Evolutionary conservation across 2,329 filamentous ascomycete species (phyloP).

Genomic region (Metarhizium sp.): DNA sequence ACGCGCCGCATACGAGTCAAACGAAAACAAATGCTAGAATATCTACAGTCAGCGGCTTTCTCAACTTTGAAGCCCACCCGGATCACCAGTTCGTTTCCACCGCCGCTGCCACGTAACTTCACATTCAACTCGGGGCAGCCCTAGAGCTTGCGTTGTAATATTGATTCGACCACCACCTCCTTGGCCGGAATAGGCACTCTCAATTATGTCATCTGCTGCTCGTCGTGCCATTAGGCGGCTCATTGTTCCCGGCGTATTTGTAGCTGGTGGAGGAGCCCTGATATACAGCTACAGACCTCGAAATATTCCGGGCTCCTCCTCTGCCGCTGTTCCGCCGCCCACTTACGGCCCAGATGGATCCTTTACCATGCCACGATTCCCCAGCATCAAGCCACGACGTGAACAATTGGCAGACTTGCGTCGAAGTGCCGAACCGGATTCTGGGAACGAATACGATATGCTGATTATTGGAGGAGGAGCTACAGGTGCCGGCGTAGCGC

Average conservation of each 20-base stretch:
- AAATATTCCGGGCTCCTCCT: slow-evolving; percentile 61
- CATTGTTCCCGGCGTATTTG: slow-evolving; percentile 29
- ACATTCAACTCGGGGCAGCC: no score
- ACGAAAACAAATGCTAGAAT: no score
- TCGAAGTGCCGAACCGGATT: slow-evolving; percentile 19
- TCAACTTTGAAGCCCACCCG: neutral
- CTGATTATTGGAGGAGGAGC: slow-evolving; percentile 51
- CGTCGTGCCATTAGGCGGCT: slow-evolving; percentile 30
- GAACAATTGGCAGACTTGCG: slow-evolving; percentile 56
- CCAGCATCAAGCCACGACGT: slow-evolving; percentile 44
- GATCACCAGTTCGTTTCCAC: no score
- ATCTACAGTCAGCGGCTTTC: neutral
- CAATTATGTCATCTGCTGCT: slow-evolving; percentile 1
- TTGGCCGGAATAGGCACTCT: neutral
- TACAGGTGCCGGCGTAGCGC: slow-evolving; percentile 54
- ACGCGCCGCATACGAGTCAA: no score
- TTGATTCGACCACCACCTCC: no score
- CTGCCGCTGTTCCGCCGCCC: slow-evolving; percentile 59
- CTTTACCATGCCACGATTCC: slow-evolving; percentile 58
- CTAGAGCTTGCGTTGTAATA: no score
- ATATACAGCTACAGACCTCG: slow-evolving; percentile 55
- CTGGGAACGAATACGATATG: slow-evolving; percentile 51
- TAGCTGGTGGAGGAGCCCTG: slow-evolving; percentile 26
- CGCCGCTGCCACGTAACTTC: neutral
- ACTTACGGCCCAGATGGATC: slow-evolving; percentile 59